Conservation (phyloP, 192 early-diverging fungal species). For the Coemansia sp. region DNA sequence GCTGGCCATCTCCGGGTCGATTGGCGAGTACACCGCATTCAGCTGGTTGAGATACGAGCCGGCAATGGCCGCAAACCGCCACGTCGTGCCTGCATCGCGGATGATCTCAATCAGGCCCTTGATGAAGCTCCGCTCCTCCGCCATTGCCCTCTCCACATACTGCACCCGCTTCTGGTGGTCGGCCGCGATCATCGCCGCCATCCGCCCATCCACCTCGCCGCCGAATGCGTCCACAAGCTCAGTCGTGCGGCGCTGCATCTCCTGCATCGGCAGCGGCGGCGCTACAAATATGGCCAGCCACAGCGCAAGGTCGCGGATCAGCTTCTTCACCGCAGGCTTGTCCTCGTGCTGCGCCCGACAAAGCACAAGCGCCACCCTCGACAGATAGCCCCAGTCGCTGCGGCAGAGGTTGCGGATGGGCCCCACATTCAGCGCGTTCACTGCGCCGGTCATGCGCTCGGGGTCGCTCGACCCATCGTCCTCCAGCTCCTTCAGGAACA, state of each 20-base stretch:
- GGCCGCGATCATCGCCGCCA: constrained; percentile 6
- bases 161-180: constrained; percentile 8
- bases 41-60: constrained; percentile 78
- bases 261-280: constrained; percentile 20
- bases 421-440: constrained; percentile 32
- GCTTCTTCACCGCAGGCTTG: constrained; percentile 50
- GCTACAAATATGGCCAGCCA: constrained; percentile 29
- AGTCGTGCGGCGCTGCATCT: not conserved
- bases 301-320: constrained; percentile 39
- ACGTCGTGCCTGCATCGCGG: constrained; percentile 65
- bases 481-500: constrained; percentile 37
- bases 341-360: constrained; percentile 55
- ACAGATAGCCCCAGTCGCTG: constrained; percentile 43
- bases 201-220: not conserved
- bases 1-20: constrained; percentile 56
- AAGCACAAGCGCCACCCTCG: constrained; percentile 36
- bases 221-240: constrained; percentile 12
- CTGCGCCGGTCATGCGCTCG: constrained; percentile 50
- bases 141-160: constrained; percentile 14
- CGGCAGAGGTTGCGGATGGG: constrained; percentile 27
- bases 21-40: constrained; percentile 60
- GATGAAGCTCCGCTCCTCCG: constrained; percentile 27
- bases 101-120: constrained; percentile 61
- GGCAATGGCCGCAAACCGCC: constrained; percentile 81
- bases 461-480: constrained; percentile 40